phyloP scores from a whole-genome alignment of 2,329 filamentous ascomycete genomes.

The Chaetomiaceae sp. region DNA sequence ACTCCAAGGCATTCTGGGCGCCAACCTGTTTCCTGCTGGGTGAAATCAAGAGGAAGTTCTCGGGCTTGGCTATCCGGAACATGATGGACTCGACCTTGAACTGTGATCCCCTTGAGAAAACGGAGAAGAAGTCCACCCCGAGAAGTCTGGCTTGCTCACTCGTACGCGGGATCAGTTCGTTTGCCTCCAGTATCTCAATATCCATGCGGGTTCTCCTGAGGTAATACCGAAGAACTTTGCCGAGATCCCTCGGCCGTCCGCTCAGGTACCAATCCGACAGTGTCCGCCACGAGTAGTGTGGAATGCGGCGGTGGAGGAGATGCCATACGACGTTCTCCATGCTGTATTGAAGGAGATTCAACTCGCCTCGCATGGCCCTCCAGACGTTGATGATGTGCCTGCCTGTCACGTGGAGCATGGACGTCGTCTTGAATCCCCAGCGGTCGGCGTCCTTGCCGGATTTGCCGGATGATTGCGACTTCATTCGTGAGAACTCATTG shows the following conservation, averaged over 20 bases:
- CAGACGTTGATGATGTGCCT: slow-evolving; percentile 96
- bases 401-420: slow-evolving; percentile 85
- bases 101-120: slow-evolving; percentile 90
- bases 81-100: slow-evolving; percentile 99
- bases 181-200: slow-evolving; percentile 83
- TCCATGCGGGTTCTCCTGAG: slow-evolving; percentile 69
- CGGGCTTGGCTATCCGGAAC: slow-evolving; percentile 96
- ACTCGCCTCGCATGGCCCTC: slow-evolving; percentile 88
- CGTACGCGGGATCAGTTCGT: slow-evolving; percentile 80
- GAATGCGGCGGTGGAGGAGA: slow-evolving; percentile 77
- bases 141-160: slow-evolving; percentile 91
- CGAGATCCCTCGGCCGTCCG: slow-evolving; percentile 59
- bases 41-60: slow-evolving; percentile 86
- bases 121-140: slow-evolving; percentile 94
- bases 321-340: slow-evolving; percentile 96
- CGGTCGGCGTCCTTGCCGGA: slow-evolving; percentile 81
- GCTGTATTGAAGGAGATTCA: slow-evolving; percentile 88
- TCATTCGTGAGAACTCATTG: slow-evolving; percentile 86
- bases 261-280: slow-evolving; percentile 78
- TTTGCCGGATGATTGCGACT: slow-evolving; percentile 70
- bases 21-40: slow-evolving; percentile 90
- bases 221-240: slow-evolving; percentile 74
- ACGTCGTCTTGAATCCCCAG: slow-evolving; percentile 93
- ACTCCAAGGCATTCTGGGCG: slow-evolving; percentile 88
- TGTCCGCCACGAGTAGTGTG: slow-evolving; percentile 74